A percentile compares a stretch with the other conserved stretches of the same genome.
Evolutionary conservation across 2,329 filamentous ascomycete genomes (phyloP).

Genomic region (Talaromyces albobiverticillius): DNA sequence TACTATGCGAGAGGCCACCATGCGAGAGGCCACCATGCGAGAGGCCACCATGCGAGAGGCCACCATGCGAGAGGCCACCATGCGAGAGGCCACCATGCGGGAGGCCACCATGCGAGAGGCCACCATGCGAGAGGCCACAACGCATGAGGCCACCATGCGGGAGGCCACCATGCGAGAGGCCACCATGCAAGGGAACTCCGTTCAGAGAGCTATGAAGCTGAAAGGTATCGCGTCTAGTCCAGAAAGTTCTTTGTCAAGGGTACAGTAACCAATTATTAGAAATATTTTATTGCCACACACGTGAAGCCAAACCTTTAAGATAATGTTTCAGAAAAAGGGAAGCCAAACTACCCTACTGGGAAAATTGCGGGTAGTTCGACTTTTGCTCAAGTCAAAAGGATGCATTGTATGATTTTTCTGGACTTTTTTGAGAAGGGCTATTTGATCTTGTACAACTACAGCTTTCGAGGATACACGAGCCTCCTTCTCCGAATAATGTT

Average conservation of each 20-base stretch:
- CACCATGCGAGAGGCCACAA: not conserved
- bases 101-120: no score
- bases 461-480: not conserved
- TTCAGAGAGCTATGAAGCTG: not conserved
- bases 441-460: constrained; percentile 2
- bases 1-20: not conserved
- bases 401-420: not conserved
- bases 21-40: no score
- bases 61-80: no score
- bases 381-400: not conserved
- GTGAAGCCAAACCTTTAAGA: not conserved
- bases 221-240: not conserved
- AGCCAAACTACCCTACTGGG: not conserved
- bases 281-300: not conserved
- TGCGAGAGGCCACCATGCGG: not conserved
- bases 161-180: not conserved
- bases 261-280: not conserved
- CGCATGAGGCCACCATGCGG: not conserved
- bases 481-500: not conserved
- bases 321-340: not conserved
- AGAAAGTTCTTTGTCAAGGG: not conserved
- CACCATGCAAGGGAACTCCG: not conserved
- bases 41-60: no score
- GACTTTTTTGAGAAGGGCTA: not conserved
- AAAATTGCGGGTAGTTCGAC: not conserved